Conservation (phyloP, 495 filamentous ascomycete species). For the Talaromyces borbonicus region DNA sequence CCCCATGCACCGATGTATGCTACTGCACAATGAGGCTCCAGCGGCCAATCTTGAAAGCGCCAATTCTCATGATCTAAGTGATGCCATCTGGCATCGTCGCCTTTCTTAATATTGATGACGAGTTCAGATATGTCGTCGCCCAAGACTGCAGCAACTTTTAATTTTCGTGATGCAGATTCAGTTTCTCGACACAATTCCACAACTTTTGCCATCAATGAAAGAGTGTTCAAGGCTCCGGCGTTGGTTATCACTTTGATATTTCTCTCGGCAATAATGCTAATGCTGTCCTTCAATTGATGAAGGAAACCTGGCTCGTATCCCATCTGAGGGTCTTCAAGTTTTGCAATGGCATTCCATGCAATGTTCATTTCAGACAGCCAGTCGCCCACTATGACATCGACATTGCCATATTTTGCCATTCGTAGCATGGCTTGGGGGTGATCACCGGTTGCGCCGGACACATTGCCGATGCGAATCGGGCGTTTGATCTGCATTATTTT, state of each 20-base stretch:
- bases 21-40: constrained; percentile 11
- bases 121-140: constrained; percentile 12
- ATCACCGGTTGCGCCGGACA: constrained; percentile 15
- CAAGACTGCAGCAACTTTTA: constrained; percentile 7
- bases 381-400: constrained; percentile 19
- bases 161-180: too few species aligned
- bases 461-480: constrained; percentile 13
- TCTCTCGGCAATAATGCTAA: constrained; percentile 16
- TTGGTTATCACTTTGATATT: constrained; percentile 23
- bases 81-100: not conserved
- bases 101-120: constrained; percentile 1
- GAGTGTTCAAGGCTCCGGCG: constrained; percentile 21
- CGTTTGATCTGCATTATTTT: not conserved
- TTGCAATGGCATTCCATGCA: constrained; percentile 14
- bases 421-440: constrained; percentile 11
- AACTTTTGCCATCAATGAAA: constrained; percentile 15
- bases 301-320: constrained; percentile 16
- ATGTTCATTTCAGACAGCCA: constrained; percentile 24
- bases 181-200: constrained; percentile 7
- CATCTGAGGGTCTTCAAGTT: constrained; percentile 9
- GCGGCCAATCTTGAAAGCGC: constrained; percentile 6
- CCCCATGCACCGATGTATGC: constrained; percentile 27
- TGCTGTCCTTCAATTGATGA: constrained; percentile 9
- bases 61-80: constrained; percentile 12
- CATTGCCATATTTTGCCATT: constrained; percentile 12